Conservation (phyloP, 2,329 filamentous ascomycete genomes). For the Rosellinia necatrix region DNA sequence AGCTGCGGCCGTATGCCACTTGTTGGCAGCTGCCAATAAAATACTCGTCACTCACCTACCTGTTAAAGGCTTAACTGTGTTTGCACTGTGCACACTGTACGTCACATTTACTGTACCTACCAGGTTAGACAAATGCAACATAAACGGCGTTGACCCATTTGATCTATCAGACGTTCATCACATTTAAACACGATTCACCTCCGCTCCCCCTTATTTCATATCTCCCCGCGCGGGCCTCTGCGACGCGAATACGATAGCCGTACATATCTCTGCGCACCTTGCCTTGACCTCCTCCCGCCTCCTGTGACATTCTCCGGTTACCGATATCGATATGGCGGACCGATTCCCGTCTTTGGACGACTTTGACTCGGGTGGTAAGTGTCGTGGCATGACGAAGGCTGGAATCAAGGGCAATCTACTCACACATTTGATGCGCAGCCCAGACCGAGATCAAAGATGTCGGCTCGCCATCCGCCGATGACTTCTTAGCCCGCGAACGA, state of each 20-base stretch:
- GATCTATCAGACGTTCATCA: slow-evolving; percentile 11
- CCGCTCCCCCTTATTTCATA: background rate
- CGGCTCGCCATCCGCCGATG: slow-evolving; percentile 67
- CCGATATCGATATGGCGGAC: slow-evolving; percentile 72
- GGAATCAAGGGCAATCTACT: slow-evolving; percentile 1
- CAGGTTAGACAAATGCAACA: slow-evolving; percentile 13
- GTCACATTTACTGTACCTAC: background rate
- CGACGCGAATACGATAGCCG: background rate
- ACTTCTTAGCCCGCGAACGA: slow-evolving; percentile 91
- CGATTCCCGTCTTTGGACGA: slow-evolving; percentile 80
- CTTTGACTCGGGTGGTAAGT: slow-evolving; percentile 68
- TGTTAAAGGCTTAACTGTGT: background rate
- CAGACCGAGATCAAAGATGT: slow-evolving; percentile 68
- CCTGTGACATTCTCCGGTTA: slow-evolving; percentile 4
- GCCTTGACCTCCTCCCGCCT: background rate
- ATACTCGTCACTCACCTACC: no score
- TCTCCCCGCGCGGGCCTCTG: background rate
- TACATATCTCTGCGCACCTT: background rate
- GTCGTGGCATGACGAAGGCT: background rate
- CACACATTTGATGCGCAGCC: slow-evolving; percentile 50
- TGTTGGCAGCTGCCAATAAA: no score
- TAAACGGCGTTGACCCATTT: slow-evolving; percentile 1
- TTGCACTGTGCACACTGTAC: slow-evolving; percentile 1
- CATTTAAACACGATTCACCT: background rate
- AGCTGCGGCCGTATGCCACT: no score